These are phyloP conservation scores for Ogataea trehaloabstinens DNA, from an alignment of 805 yeast species.

Conservation along the genomic window DNA sequence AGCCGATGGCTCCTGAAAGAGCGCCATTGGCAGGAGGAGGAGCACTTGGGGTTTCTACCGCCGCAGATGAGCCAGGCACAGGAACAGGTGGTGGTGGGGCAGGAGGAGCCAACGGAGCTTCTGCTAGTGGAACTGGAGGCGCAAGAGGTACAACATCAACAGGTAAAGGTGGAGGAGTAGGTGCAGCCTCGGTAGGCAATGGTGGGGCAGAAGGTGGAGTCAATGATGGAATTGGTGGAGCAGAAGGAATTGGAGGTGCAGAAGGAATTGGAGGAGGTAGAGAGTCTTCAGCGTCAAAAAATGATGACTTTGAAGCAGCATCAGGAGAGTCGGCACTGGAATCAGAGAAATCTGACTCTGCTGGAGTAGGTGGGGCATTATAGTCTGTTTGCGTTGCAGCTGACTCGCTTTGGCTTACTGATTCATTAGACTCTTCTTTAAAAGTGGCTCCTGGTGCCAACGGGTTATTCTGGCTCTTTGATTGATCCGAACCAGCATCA, in stretches of 20 bases:
- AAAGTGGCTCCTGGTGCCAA: too few relatives aligned
- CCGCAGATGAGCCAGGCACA: slow-evolving; percentile 38
- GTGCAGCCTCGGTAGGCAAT: slow-evolving; percentile 10
- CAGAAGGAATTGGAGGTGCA: slow-evolving; percentile 21
- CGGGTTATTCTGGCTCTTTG: slow-evolving; percentile 12
- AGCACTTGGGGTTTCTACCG: slow-evolving; percentile 23
- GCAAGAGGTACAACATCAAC: slow-evolving; percentile 27
- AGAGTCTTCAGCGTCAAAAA: slow-evolving; percentile 2
- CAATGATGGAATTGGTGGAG: slow-evolving; percentile 12
- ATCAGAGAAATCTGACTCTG: neutral
- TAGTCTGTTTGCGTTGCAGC: slow-evolving; percentile 6
- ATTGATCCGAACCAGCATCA: slow-evolving; percentile 13
- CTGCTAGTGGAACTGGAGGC: slow-evolving; percentile 14
- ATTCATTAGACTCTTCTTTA: slow-evolving; percentile 15
- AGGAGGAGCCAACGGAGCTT: slow-evolving; percentile 22
- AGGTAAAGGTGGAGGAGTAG: slow-evolving; percentile 25
- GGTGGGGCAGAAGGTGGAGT: slow-evolving; percentile 6
- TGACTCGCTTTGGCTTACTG: slow-evolving; percentile 2
- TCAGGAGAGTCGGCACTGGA: slow-evolving; percentile 1
- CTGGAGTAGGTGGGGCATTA: neutral
- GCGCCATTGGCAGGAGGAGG: slow-evolving; percentile 33
- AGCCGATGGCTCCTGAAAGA: slow-evolving; percentile 30
- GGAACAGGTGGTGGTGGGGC: slow-evolving; percentile 36
- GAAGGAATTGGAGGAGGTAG: slow-evolving; percentile 19
- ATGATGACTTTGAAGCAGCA: slow-evolving; percentile 2